A percentile compares a stretch with the other conserved stretches of the same genome.
phyloP scores from a whole-genome alignment of 768 basidiomycete genomes.

The Dacryopinax spathularia region DNA sequence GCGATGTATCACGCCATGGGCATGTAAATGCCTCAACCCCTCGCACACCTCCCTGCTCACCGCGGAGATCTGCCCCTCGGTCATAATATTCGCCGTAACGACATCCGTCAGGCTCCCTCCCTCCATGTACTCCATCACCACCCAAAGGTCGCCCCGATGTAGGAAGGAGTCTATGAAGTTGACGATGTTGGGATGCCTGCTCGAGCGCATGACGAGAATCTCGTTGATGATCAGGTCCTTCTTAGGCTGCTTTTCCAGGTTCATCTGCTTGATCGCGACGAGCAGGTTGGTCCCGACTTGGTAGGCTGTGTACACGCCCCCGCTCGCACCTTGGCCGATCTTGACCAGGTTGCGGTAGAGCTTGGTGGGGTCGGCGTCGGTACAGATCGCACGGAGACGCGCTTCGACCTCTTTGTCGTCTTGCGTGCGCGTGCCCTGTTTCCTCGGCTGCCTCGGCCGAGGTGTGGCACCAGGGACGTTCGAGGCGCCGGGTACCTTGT shows the following conservation, averaged over 20 bases:
- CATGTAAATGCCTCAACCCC: slow-evolving; percentile 86
- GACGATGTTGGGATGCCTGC: slow-evolving; percentile 96
- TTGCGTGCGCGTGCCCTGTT: slow-evolving; percentile 60
- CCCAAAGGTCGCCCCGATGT: slow-evolving; percentile 96
- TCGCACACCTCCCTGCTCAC: slow-evolving; percentile 86
- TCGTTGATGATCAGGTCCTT: slow-evolving; percentile 99
- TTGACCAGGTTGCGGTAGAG: slow-evolving; percentile 86
- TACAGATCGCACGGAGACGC: slow-evolving; percentile 85
- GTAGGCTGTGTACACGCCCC: slow-evolving; percentile 96
- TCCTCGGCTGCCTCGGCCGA: slow-evolving; percentile 74
- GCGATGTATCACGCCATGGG: slow-evolving; percentile 93
- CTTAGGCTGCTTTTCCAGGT: slow-evolving; percentile 98
- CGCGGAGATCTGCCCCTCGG: slow-evolving; percentile 95
- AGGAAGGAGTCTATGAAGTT: slow-evolving; percentile 99
- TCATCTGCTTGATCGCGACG: slow-evolving; percentile 99
- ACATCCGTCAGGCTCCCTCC: slow-evolving; percentile 90
- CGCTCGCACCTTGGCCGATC: slow-evolving; percentile 96
- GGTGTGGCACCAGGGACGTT: slow-evolving; percentile 54
- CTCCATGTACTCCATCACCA: slow-evolving; percentile 99
- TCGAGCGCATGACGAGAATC: slow-evolving; percentile 96
- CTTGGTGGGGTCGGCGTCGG: slow-evolving; percentile 91
- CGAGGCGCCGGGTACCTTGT: slow-evolving; percentile 37
- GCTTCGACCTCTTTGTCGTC: slow-evolving; percentile 76
- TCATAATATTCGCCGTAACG: slow-evolving; percentile 91
- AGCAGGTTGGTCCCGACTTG: slow-evolving; percentile 88